Evolutionary conservation across 2,329 filamentous ascomycete species (phyloP).

Genomic region (Beauveria caledonica): DNA sequence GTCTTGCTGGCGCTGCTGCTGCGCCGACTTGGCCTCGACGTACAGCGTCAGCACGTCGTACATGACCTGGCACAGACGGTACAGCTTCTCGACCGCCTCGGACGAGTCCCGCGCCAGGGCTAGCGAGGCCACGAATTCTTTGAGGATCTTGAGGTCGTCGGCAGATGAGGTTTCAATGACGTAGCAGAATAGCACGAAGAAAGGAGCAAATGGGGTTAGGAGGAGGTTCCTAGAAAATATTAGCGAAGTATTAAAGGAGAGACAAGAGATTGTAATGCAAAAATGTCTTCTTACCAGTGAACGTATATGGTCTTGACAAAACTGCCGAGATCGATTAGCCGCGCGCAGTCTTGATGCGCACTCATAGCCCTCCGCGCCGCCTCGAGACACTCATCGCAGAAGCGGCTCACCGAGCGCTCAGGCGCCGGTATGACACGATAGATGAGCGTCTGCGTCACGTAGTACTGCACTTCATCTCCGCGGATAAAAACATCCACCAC

Average conservation of each 20-base stretch:
- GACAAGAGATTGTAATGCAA: not conserved
- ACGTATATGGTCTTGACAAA: constrained; percentile 40
- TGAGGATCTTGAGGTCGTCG: constrained; percentile 45
- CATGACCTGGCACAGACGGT: constrained; percentile 55
- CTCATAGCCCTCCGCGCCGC: constrained; percentile 41
- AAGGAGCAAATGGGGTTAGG: constrained; percentile 50
- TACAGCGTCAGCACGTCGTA: constrained; percentile 54
- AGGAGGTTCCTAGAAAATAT: constrained; percentile 38
- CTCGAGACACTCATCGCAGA: constrained; percentile 41
- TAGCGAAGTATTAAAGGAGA: not conserved
- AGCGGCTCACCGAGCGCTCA: constrained; percentile 33
- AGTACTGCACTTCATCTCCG: constrained; percentile 39
- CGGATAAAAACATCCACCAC: constrained; percentile 37
- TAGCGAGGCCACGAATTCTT: constrained; percentile 49
- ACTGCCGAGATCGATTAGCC: constrained; percentile 30
- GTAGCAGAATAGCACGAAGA: constrained; percentile 52
- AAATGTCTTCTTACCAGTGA: constrained; percentile 35
- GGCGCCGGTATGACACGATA: constrained; percentile 44
- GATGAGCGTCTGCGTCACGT: constrained; percentile 41
- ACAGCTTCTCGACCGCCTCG: constrained; percentile 51
- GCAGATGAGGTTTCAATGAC: constrained; percentile 45
- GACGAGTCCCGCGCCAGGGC: constrained; percentile 43
- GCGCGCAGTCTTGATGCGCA: constrained; percentile 37
- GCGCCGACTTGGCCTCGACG: constrained; percentile 48
- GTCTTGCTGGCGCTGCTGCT: constrained; percentile 31